Evolutionary conservation across 106 monocot species (phyloP), one percentile per base, ranked within the genome.

Genomic region (Platanthera guangdongensis): DNA sequence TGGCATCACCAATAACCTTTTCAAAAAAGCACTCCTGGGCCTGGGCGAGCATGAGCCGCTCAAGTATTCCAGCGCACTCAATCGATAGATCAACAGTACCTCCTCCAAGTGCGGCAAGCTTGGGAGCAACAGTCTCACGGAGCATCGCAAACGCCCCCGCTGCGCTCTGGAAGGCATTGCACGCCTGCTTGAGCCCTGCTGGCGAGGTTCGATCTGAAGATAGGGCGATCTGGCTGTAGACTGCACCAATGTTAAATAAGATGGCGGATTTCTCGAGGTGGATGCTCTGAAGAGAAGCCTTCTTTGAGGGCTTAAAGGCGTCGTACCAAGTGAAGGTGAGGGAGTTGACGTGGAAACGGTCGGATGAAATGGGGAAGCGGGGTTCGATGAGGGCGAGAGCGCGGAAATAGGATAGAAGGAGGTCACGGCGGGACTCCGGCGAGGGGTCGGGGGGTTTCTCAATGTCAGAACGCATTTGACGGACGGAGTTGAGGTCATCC

Each of bases 11-110:
- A 68, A 89, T 81, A 14, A 85, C 94, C 80, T 84, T 86, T 83
- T 89, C 86, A 67, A 89, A 86, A 63, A 84, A 92, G 74, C 95
- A 95, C 79, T 95, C 95, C 83, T 95, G 89, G 8, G 92, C 89
- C 87, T 95, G 95, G 52, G 95, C 95, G 16, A 92, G 87, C 95
- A 95, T 95, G 62, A 95, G 78, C 54, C 83, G 81, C 92, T 95
- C 92, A 70, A 95, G 84, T 92, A 95, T 88, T 55, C 57, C 84
- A 5, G 81, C 83, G n/a, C 89, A 87, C 86, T 95, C 90, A 7
- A 81, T 57, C 4, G 84, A 81, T 45, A 93, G 48, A 77, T 93
- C 93, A 14, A 84, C 68, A 48, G 90, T 86, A 64, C 73, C 22
- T 51, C 79, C 64, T 12, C 76, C 47, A 19, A 59, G 15, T 5